Evolutionary conservation across 257 asterid species (phyloP).

Genomic region (Fraxinus excelsior): DNA sequence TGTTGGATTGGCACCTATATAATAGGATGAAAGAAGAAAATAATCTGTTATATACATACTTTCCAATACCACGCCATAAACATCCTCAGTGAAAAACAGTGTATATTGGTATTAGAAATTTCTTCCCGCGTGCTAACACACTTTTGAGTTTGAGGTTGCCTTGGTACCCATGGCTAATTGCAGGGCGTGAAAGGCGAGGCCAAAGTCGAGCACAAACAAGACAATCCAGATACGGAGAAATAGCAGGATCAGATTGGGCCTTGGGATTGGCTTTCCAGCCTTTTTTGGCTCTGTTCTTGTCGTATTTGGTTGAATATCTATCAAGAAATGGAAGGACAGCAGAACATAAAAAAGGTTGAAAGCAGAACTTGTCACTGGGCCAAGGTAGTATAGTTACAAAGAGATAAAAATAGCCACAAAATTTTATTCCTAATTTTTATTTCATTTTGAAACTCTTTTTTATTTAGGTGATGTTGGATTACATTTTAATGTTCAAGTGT

Average conservation of each 20-base stretch:
- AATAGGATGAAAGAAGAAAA: neutral
- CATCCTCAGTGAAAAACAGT: neutral
- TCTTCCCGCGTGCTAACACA: conserved; percentile 69
- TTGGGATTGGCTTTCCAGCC: too few relatives aligned
- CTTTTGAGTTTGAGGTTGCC: conserved; percentile 99
- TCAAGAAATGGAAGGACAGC: too few relatives aligned
- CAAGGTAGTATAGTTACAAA: too few relatives aligned
- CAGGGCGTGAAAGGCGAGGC: conserved; percentile 95
- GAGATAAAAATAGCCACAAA: too few relatives aligned
- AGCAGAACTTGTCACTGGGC: too few relatives aligned
- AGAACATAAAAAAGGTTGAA: too few relatives aligned
- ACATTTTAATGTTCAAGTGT: too few relatives aligned
- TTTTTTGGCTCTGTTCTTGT: too few relatives aligned
- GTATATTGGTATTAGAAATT: conserved; percentile 18
- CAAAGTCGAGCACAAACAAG: conserved; percentile 57
- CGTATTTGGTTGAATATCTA: too few relatives aligned
- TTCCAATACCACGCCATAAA: neutral
- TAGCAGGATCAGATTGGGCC: conserved; percentile 82
- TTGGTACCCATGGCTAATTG: conserved; percentile 94
- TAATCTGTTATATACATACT: neutral
- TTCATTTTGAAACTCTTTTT: too few relatives aligned
- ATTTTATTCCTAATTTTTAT: too few relatives aligned
- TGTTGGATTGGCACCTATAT: neutral
- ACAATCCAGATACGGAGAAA: conserved; percentile 69
- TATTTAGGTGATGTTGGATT: too few relatives aligned